phyloP scores from a whole-genome alignment of 192 early-diverging fungal genomes.

The Rhizophagus clarus region DNA sequence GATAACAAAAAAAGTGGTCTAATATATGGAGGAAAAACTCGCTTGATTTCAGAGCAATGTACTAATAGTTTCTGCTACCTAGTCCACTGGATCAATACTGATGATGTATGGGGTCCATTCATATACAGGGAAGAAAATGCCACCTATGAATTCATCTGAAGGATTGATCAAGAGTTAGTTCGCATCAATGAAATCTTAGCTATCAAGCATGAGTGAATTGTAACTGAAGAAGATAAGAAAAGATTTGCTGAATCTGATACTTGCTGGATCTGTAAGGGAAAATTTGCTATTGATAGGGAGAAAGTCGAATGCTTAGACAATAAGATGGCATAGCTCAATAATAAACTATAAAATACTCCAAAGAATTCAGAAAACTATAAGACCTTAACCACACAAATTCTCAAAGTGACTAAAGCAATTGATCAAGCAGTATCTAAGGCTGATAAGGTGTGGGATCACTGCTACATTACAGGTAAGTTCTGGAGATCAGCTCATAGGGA shows the following conservation, averaged over 20 bases:
- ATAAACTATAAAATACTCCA: no score
- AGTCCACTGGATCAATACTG: slow-evolving; percentile 10
- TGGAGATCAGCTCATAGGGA: neutral
- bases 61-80: slow-evolving; percentile 17
- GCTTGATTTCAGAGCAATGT: neutral
- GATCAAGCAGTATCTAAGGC: no score
- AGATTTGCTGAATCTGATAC: slow-evolving; percentile 9
- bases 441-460: slow-evolving; percentile 1
- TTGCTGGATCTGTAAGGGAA: slow-evolving; percentile 14
- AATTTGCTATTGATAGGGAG: neutral
- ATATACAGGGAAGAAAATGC: slow-evolving; percentile 2
- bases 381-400: no score
- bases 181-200: slow-evolving; percentile 8
- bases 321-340: no score
- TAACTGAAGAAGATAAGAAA: slow-evolving; percentile 1
- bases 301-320: no score
- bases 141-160: slow-evolving; percentile 4
- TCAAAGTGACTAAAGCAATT: no score
- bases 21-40: no score
- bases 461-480: neutral
- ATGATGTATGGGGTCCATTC: slow-evolving; percentile 15
- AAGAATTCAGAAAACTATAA: no score
- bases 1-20: no score
- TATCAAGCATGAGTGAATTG: slow-evolving; percentile 4
- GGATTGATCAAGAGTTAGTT: neutral